These are phyloP conservation scores for Nitzschia sp. DNA, from an alignment of 108 stramenopile genomes.

Conservation along the genomic window DNA sequence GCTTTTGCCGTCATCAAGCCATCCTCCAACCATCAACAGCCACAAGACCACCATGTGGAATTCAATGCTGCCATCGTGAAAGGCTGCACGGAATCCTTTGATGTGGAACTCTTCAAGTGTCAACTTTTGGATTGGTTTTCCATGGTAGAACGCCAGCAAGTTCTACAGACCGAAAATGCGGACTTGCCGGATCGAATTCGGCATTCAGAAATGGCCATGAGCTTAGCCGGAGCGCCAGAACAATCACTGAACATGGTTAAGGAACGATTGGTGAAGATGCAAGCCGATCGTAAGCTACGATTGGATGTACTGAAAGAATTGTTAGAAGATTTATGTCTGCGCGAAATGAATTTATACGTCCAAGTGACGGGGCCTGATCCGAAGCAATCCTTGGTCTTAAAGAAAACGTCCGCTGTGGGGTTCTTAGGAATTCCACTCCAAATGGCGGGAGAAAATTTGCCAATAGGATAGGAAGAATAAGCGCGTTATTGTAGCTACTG, in stretches of 20 bases:
- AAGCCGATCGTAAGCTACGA: slow-evolving; percentile 53
- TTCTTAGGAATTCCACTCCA: slow-evolving; percentile 40
- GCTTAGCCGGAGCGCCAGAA: slow-evolving; percentile 60
- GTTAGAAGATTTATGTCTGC: slow-evolving; percentile 75
- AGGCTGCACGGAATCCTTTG: slow-evolving; percentile 57
- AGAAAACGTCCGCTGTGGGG: slow-evolving; percentile 32
- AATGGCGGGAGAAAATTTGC: slow-evolving; percentile 41
- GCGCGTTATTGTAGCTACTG: not conserved
- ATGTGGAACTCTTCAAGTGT: slow-evolving; percentile 65
- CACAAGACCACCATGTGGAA: slow-evolving; percentile 12
- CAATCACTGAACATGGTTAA: slow-evolving; percentile 54
- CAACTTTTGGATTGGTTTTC: slow-evolving; percentile 76
- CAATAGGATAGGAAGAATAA: slow-evolving; percentile 28
- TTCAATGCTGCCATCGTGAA: slow-evolving; percentile 28
- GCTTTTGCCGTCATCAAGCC: slow-evolving; percentile 6
- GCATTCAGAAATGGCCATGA: slow-evolving; percentile 75
- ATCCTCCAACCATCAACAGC: not conserved
- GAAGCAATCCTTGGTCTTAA: slow-evolving; percentile 16
- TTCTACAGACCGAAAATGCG: slow-evolving; percentile 17
- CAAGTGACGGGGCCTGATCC: slow-evolving; percentile 18
- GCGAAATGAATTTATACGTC: slow-evolving; percentile 72
- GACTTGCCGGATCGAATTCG: slow-evolving; percentile 65
- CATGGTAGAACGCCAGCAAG: slow-evolving; percentile 74
- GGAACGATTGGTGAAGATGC: slow-evolving; percentile 56
- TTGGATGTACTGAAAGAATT: slow-evolving; percentile 74